A percentile compares a stretch with the other conserved stretches of the same genome.
Conservation (phyloP, 768 basidiomycete genomes). For the Nidularia sp. region DNA sequence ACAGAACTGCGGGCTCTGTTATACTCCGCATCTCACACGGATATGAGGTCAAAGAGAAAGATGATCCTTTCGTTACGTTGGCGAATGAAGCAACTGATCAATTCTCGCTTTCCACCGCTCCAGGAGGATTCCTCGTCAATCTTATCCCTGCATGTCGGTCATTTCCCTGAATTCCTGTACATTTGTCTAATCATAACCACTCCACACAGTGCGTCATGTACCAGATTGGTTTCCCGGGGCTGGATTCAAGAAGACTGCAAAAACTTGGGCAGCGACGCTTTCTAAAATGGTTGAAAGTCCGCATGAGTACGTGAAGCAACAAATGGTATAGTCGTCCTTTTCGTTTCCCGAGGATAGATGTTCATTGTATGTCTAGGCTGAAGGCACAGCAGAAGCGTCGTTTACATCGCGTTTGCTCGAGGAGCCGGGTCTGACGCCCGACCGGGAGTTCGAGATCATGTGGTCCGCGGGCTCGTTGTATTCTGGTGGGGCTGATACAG, state of each 20-base stretch:
- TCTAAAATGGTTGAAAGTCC: slow-evolving; percentile 44
- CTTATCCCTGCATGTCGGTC: slow-evolving; percentile 39
- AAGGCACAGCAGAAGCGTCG: slow-evolving; percentile 26
- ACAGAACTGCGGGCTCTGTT: slow-evolving; percentile 37
- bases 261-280: slow-evolving; percentile 36
- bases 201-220: slow-evolving; percentile 33
- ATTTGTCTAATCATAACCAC: neutral
- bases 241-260: slow-evolving; percentile 44
- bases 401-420: slow-evolving; percentile 27
- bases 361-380: slow-evolving; percentile 9
- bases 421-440: slow-evolving; percentile 19
- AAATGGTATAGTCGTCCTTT: slow-evolving; percentile 31
- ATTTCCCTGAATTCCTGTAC: neutral
- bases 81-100: slow-evolving; percentile 33
- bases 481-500: slow-evolving; percentile 40
- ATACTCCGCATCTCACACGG: slow-evolving; percentile 42
- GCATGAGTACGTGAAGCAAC: slow-evolving; percentile 35
- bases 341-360: neutral
- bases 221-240: slow-evolving; percentile 61
- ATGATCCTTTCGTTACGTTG: slow-evolving; percentile 34
- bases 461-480: slow-evolving; percentile 46
- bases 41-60: slow-evolving; percentile 30
- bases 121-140: slow-evolving; percentile 44
- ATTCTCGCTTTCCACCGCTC: slow-evolving; percentile 34
- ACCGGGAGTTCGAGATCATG: slow-evolving; percentile 33